Evolutionary conservation across 2,329 filamentous ascomycete genomes (phyloP), one percentile per base, ranked within the genome.

Genomic region (Phaeoacremonium minimum): DNA sequence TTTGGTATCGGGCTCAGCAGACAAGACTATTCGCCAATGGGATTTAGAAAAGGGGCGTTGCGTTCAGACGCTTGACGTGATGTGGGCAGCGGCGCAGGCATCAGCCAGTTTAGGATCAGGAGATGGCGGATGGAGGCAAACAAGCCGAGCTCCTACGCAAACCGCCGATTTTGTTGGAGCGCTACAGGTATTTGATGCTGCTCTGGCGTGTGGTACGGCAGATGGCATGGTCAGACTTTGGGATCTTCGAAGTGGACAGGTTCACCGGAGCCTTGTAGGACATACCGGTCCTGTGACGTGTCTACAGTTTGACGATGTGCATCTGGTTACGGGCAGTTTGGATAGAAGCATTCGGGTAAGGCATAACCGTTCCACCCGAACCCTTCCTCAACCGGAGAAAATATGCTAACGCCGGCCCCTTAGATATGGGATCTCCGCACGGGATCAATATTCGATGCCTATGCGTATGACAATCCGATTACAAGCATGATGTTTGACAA

Each of bases 381-480:
- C n/a, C n/a, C n/a, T n/a, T n/a, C n/a, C n/a, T n/a, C n/a, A n/a
- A n/a, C n/a, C n/a, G n/a, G n/a, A n/a, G n/a, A n/a, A n/a, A n/a
- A n/a, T n/a, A n/a, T n/a, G n/a, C 28, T 13, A 28, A 19, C 7
- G 7, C 30, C 14, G 12, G n/a, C n/a, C n/a, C n/a, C 7, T 14
- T 17, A 97, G 90, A 97, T 98, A 57, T 98, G 93, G 93, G 93
- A 98, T 63, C 83, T 98, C 38, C 86, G 93, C 37, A 97, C 89
- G 11, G 93, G 93, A 31, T 90, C 89, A 20, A 96, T 98, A 50
- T 85, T 85, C 58, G 93, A 98, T 58, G 93, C 91, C 14, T 98
- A 90, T 60, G 93, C 91, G 15, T 98, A 97, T 64, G 90, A 97
- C 55, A 75, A 87, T 52, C 81, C 90, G 1, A 78, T 98, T 39